Evolutionary conservation across 2,329 filamentous ascomycete species (phyloP).

Genomic region (Fusarium praegraminearum): DNA sequence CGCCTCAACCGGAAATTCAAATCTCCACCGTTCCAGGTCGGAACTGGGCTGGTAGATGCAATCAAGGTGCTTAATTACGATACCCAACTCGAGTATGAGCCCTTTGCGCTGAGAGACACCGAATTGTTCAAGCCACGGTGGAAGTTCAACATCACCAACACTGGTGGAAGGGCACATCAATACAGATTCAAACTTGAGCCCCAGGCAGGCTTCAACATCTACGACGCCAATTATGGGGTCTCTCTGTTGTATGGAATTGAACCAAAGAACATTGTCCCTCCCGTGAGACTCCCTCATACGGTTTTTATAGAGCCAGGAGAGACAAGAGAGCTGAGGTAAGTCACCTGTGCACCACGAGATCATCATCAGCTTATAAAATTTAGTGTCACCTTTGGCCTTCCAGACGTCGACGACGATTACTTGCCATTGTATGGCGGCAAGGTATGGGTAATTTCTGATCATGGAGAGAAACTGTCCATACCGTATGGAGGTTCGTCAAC

Average conservation of each 20-base stretch:
- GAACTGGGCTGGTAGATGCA: conserved; percentile 62
- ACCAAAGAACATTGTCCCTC: conserved; percentile 48
- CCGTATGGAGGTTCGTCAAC: conserved; percentile 55
- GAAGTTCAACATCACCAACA: conserved; percentile 58
- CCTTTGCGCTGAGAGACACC: conserved; percentile 64
- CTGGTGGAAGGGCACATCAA: conserved; percentile 52
- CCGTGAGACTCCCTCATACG: conserved; percentile 48
- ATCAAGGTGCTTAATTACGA: conserved; percentile 58
- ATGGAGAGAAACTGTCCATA: conserved; percentile 56
- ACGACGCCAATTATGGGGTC: conserved; percentile 49
- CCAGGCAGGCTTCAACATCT: conserved; percentile 55
- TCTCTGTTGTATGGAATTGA: conserved; percentile 45
- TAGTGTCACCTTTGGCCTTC: conserved; percentile 50
- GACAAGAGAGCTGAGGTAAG: conserved; percentile 48
- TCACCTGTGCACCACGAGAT: background rate
- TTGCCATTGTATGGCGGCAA: conserved; percentile 61
- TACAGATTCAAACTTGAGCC: conserved; percentile 58
- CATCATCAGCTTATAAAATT: background rate
- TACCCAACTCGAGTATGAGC: conserved; percentile 54
- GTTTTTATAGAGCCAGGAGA: conserved; percentile 48
- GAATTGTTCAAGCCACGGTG: conserved; percentile 55
- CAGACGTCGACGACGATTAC: conserved; percentile 50
- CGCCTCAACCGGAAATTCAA: conserved; percentile 40
- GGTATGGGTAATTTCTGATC: conserved; percentile 55
- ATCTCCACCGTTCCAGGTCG: conserved; percentile 56